phyloP scores from a whole-genome alignment of 2,329 filamentous ascomycete species.

The Exserohilum turcica region DNA sequence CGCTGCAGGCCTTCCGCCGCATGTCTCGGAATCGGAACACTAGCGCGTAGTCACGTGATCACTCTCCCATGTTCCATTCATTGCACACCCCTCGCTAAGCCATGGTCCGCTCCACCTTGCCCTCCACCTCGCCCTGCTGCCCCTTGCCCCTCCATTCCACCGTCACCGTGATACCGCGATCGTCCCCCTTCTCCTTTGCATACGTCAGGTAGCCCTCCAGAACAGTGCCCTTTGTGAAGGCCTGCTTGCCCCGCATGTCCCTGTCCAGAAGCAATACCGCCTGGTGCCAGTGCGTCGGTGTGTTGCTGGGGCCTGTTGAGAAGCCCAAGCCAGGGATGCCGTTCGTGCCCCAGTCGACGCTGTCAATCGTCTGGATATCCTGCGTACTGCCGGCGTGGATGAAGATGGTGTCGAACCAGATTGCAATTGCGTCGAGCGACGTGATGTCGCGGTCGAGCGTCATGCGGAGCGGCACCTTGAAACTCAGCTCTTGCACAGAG shows the following conservation, averaged over 20 bases:
- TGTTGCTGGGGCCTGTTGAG: conserved; percentile 79
- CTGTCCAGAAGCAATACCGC: conserved; percentile 73
- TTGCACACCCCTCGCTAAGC: conserved; percentile 11
- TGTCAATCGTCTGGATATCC: conserved; percentile 53
- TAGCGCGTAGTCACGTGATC: neutral
- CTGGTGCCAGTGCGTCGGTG: conserved; percentile 89
- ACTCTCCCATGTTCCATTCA: neutral
- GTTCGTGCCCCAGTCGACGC: conserved; percentile 65
- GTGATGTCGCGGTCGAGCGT: conserved; percentile 67
- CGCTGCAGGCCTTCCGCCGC: conserved; percentile 12
- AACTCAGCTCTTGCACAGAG: conserved; percentile 73
- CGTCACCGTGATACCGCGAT: conserved; percentile 48
- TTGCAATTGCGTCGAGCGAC: conserved; percentile 79
- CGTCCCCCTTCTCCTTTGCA: conserved; percentile 60
- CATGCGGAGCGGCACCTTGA: conserved; percentile 70
- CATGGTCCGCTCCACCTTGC: conserved; percentile 43
- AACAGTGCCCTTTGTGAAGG: conserved; percentile 62
- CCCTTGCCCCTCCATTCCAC: conserved; percentile 46
- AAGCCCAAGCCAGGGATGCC: conserved; percentile 72
- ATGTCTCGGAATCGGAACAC: conserved; percentile 15
- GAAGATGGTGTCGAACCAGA: conserved; percentile 97
- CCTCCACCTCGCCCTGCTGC: conserved; percentile 33
- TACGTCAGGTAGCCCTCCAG: conserved; percentile 73
- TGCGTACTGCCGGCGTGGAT: conserved; percentile 57
- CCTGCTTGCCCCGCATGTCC: conserved; percentile 53